These are phyloP conservation scores for Russula griseocarnosa DNA, from an alignment of 768 basidiomycete genomes.

Conservation along the genomic window DNA sequence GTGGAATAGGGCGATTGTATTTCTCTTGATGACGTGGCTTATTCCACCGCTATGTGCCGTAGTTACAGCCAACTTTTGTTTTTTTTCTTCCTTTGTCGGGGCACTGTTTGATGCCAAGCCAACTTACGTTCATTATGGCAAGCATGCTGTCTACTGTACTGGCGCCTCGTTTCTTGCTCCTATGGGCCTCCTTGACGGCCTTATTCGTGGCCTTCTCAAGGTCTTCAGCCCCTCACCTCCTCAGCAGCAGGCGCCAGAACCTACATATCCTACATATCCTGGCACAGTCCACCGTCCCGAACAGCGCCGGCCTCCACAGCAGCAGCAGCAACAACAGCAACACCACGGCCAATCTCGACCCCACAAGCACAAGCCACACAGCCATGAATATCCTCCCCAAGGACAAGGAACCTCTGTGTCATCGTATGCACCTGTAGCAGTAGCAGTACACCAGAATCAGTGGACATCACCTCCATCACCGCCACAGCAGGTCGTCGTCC, in stretches of 20 bases:
- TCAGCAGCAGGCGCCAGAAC: conserved; percentile 4
- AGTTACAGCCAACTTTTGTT: not conserved
- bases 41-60: not conserved
- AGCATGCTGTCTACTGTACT: not conserved
- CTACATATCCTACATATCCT: conserved; percentile 1
- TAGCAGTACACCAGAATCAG: conserved; percentile 1
- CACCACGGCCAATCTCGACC: conserved; percentile 26
- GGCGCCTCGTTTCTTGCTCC: not conserved
- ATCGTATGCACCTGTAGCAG: not conserved
- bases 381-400: conserved; percentile 27
- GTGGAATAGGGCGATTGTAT: not conserved
- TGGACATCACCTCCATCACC: not conserved
- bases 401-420: not conserved
- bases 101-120: not conserved
- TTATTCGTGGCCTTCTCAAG: conserved; percentile 14
- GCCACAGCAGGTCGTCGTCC: not conserved
- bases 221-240: conserved; percentile 6
- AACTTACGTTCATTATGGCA: not conserved
- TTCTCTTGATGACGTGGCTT: not conserved
- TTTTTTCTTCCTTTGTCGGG: not conserved
- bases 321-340: conserved; percentile 17
- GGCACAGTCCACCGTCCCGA: conserved; percentile 11
- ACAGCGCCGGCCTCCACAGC: conserved; percentile 23
- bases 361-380: conserved; percentile 25
- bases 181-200: conserved; percentile 13